These are phyloP conservation scores for Suillus decipiens DNA, from an alignment of 768 basidiomycete genomes.

Conservation along the genomic window DNA sequence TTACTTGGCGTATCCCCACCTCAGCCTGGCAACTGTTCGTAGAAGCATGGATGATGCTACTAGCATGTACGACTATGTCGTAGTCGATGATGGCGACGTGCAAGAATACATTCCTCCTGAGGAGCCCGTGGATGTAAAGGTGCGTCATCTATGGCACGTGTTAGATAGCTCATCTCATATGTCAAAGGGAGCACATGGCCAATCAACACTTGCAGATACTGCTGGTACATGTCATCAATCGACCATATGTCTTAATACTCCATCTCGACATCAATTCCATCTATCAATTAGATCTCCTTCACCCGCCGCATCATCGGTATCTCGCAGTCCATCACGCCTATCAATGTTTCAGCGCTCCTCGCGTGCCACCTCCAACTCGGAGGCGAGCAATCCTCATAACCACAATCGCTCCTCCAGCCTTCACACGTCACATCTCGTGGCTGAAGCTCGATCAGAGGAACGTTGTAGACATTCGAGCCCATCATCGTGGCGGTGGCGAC, in stretches of 20 bases:
- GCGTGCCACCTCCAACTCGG: constrained; percentile 28
- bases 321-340: constrained; percentile 39
- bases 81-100: constrained; percentile 37
- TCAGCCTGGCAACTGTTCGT: constrained; percentile 30
- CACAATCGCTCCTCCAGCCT: constrained; percentile 55
- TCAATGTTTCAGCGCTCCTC: constrained; percentile 45
- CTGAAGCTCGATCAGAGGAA: constrained; percentile 9
- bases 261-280: constrained; percentile 43
- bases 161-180: constrained; percentile 21
- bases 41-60: constrained; percentile 34
- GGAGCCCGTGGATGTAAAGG: constrained; percentile 19
- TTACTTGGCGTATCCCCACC: constrained; percentile 44
- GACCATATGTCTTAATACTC: constrained; percentile 36
- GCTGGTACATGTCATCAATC: constrained; percentile 33
- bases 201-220: constrained; percentile 24
- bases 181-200: constrained; percentile 26
- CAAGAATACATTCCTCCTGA: constrained; percentile 26
- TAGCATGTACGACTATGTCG: constrained; percentile 42
- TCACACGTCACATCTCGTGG: constrained; percentile 39
- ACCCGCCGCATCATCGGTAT: constrained; percentile 41
- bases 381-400: constrained; percentile 29
- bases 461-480: constrained; percentile 21
- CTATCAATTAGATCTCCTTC: constrained; percentile 45
- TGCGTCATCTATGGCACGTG: constrained; percentile 29
- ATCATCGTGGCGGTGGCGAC: constrained; percentile 55